These are phyloP conservation scores for Lycium barbarum DNA, from an alignment of 257 asterid species.

Conservation along the genomic window DNA sequence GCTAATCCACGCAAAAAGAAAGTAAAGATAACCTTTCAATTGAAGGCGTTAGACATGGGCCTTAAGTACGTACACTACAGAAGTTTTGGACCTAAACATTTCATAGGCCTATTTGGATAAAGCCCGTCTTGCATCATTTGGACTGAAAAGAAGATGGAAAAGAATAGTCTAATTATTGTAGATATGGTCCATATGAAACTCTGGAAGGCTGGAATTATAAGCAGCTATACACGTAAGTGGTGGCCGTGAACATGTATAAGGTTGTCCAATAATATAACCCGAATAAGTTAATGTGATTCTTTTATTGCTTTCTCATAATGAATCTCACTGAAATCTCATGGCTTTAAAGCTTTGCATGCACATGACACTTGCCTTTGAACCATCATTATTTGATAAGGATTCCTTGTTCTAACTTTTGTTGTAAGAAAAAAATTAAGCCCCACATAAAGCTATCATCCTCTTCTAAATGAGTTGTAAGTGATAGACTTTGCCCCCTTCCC, in stretches of 20 bases:
- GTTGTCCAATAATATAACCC: constrained; percentile 35
- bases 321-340: constrained; percentile 36
- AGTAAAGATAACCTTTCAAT: neutral
- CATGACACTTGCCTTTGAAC: constrained; percentile 40
- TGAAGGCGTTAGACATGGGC: neutral
- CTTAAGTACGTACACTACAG: neutral
- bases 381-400: constrained; percentile 41
- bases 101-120: neutral
- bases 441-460: constrained; percentile 43
- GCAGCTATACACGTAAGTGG: neutral
- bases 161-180: neutral
- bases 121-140: neutral
- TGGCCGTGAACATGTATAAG: neutral
- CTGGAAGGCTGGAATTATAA: neutral
- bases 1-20: too few relatives aligned
- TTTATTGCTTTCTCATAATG: constrained; percentile 32
- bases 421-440: constrained; percentile 29
- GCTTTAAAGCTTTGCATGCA: constrained; percentile 42
- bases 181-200: constrained; percentile 11
- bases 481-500: constrained; percentile 31
- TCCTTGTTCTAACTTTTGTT: constrained; percentile 30
- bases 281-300: neutral
- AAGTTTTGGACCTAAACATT: neutral
- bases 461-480: constrained; percentile 44
- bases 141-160: neutral